Percentiles rank a stretch among this genome's conserved stretches.
These are phyloP conservation scores for Lactifluus volemus DNA, from an alignment of 768 basidiomycete genomes.

Conservation along the genomic window DNA sequence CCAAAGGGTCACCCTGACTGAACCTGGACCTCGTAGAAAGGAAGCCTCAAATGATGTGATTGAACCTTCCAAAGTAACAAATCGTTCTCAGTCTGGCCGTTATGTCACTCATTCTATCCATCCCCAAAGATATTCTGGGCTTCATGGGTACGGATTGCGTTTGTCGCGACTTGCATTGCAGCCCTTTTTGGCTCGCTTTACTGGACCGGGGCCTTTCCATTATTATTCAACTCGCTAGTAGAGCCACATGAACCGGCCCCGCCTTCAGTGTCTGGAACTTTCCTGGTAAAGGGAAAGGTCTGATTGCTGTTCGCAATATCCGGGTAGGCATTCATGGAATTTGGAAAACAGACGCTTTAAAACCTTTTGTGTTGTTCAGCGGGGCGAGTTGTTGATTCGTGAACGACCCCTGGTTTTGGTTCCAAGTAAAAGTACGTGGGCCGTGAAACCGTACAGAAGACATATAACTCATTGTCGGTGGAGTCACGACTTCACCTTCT, in stretches of 20 bases:
- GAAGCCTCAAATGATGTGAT: too few relatives aligned
- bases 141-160: neutral
- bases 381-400: conserved; percentile 49
- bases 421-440: conserved; percentile 38
- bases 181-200: neutral
- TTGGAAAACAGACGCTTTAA: neutral
- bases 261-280: conserved; percentile 10
- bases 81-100: neutral
- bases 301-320: conserved; percentile 9
- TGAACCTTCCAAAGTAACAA: neutral
- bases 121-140: neutral
- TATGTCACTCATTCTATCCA: neutral
- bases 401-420: conserved; percentile 49
- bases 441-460: neutral
- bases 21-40: neutral
- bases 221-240: neutral
- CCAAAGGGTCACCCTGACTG: too few relatives aligned
- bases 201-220: neutral
- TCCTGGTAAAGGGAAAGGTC: conserved; percentile 16
- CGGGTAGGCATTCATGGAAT: neutral
- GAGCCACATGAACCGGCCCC: neutral
- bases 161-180: neutral
- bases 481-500: conserved; percentile 40
- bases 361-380: conserved; percentile 27
- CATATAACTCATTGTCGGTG: neutral